Evolutionary conservation across 805 yeast species (phyloP).

Genomic region (Pichia scutulata): DNA sequence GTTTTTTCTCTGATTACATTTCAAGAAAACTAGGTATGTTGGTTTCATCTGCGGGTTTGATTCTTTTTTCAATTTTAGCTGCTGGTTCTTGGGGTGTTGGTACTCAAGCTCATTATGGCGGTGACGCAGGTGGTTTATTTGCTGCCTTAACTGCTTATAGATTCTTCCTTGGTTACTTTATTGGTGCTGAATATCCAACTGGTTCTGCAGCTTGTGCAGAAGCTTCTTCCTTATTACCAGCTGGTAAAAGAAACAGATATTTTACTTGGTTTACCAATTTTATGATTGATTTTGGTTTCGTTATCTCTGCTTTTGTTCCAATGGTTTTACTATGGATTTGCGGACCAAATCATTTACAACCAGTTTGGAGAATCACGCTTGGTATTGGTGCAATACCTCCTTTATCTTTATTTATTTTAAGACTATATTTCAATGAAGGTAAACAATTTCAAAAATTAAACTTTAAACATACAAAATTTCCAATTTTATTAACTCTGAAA

Average conservation of each 20-base stretch:
- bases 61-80: constrained; percentile 68
- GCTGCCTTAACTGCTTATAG: constrained; percentile 79
- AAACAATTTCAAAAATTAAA: constrained; percentile 62
- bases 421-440: constrained; percentile 70
- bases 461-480: constrained; percentile 57
- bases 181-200: constrained; percentile 93
- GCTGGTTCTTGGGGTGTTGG: constrained; percentile 85
- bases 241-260: constrained; percentile 83
- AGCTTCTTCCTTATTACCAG: constrained; percentile 68
- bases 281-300: constrained; percentile 85
- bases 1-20: constrained; percentile 69
- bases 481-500: constrained; percentile 62
- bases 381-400: constrained; percentile 93
- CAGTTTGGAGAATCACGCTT: constrained; percentile 86
- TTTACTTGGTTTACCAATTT: constrained; percentile 83
- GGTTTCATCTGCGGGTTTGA: constrained; percentile 64
- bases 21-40: constrained; percentile 84
- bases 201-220: constrained; percentile 93
- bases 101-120: constrained; percentile 28
- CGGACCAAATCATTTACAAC: constrained; percentile 57
- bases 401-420: constrained; percentile 62
- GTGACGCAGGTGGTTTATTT: constrained; percentile 66
- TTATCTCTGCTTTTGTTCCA: constrained; percentile 76
- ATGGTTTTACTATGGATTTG: constrained; percentile 81
- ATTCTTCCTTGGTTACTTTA: constrained; percentile 82